These are phyloP conservation scores for Starmerella stellata DNA, from an alignment of 805 yeast genomes.

Conservation along the genomic window DNA sequence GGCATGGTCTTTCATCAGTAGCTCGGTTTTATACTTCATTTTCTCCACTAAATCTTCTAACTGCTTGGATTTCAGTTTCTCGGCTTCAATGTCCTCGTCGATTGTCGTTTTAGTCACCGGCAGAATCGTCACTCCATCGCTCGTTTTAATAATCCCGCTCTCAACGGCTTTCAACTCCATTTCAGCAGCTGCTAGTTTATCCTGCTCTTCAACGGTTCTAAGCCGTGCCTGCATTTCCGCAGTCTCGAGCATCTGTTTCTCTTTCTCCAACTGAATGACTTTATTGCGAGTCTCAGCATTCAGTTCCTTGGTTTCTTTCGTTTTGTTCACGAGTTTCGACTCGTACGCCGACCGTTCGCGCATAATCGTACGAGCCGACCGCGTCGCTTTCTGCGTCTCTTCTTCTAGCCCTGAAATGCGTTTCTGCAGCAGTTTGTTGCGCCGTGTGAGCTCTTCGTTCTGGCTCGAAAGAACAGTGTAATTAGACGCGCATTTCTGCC, in stretches of 20 bases:
- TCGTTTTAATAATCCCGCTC: neutral
- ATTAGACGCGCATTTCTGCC: slow-evolving; percentile 22
- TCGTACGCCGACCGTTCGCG: slow-evolving; percentile 26
- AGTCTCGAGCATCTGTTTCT: slow-evolving; percentile 13
- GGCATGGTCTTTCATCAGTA: slow-evolving; percentile 6
- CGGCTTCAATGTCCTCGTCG: neutral
- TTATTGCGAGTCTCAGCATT: slow-evolving; percentile 15
- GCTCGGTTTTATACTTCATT: slow-evolving; percentile 7
- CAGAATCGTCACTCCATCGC: neutral
- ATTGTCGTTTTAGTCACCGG: neutral
- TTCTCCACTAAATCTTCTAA: neutral
- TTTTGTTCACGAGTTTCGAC: slow-evolving; percentile 20
- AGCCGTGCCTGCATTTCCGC: neutral
- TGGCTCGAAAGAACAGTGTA: slow-evolving; percentile 19
- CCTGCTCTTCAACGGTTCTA: neutral
- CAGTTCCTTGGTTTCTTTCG: slow-evolving; percentile 20
- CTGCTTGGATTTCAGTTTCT: neutral
- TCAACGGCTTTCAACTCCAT: neutral
- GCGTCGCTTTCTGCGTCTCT: slow-evolving; percentile 21
- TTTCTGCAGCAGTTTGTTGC: slow-evolving; percentile 11
- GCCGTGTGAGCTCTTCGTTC: slow-evolving; percentile 19
- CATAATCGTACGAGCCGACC: slow-evolving; percentile 20
- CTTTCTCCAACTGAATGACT: slow-evolving; percentile 14
- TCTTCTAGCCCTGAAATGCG: neutral
- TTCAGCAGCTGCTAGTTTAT: neutral